Evolutionary conservation across 805 yeast species (phyloP).

Genomic region (Starmera amethionina): DNA sequence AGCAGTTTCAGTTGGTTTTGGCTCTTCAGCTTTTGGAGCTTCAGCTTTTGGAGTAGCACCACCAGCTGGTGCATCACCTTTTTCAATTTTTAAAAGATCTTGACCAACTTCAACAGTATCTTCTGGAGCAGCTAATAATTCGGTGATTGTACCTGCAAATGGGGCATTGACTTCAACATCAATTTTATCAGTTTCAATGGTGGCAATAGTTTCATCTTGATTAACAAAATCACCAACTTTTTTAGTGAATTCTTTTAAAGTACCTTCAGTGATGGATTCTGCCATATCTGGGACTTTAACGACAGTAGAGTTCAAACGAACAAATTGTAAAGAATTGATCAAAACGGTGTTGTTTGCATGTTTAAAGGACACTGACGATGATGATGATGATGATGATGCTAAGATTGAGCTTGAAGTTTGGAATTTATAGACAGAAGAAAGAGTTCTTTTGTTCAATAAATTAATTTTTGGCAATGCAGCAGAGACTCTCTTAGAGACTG

Average conservation of each 20-base stretch:
- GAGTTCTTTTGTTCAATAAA: not conserved
- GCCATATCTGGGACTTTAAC: conserved; percentile 98
- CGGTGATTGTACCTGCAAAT: conserved; percentile 79
- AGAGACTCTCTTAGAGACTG: no score
- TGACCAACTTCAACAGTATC: conserved; percentile 96
- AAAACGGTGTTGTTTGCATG: not conserved
- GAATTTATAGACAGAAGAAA: no score
- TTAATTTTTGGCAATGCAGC: not conserved
- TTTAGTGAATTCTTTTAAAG: conserved; percentile 61
- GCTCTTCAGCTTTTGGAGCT: conserved; percentile 21
- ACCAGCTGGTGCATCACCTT: conserved; percentile 59
- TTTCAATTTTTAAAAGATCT: conserved; percentile 79
- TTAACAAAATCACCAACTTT: conserved; percentile 82
- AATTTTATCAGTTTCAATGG: conserved; percentile 96
- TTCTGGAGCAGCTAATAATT: conserved; percentile 72
- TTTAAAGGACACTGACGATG: not conserved
- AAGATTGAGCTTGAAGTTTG: not conserved
- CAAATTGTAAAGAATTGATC: conserved; percentile 1
- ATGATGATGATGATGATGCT: not conserved
- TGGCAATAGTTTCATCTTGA: conserved; percentile 85
- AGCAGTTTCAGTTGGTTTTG: conserved; percentile 18
- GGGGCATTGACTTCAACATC: conserved; percentile 97
- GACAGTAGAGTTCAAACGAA: conserved; percentile 29
- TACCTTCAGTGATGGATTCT: conserved; percentile 96
- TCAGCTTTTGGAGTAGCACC: conserved; percentile 27